Base-by-base conservation (phyloP, 495 filamentous ascomycete genomes). In the Stereocaulon alpinum region DNA sequence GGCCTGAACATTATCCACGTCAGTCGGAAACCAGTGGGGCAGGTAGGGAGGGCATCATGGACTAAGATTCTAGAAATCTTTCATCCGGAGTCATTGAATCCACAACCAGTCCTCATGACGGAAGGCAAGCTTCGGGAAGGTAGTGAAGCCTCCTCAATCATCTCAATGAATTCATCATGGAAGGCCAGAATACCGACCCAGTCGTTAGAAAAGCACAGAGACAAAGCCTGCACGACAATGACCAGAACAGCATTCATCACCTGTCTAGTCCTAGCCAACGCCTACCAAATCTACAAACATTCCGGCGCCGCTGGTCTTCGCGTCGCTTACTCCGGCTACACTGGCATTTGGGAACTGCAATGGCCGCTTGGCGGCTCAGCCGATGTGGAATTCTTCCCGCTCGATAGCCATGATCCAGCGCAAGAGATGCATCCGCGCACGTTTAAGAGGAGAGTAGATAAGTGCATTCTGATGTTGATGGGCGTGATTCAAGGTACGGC, bases 321-420 rank as follows among this genome's bases (percentile, higher is more conserved):
- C 2, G 69, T 66, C 10, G 63, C 69, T 0, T 73, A 72, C 51
- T 62, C 67, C 18, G 68, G 66, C 41, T 73, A 72, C 50, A 65
- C 63, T 40, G 71, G 71, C 22, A 65, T 67, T 40, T 73, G 64
- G 63, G 66, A 69, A 50, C 65, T 72, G 22, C 63, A 70, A 34
- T 73, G 71, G 71, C 70, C 71, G 37, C 65, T 73, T 20, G 70
- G 69, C 30, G 67, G 64, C 45, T 62, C 70, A 42, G 69, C 70
- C 34, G 58, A 67, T 15, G 65, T 72, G 6, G 60, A 67, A 6
- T 70, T 72, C 59, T 61, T 63, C 40, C 63, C 70, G 22, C 71
- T 69, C 57, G 71, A 73, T 49, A 68, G 63, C 54, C 67, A 71
- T 59, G 37, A 27, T 40, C 58, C 60, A n/a, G 11, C 41, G 0